A percentile compares a stretch with the other conserved stretches of the same genome.
Evolutionary conservation across 768 basidiomycete genomes (phyloP).

Genomic region (Naganishia onofrii): DNA sequence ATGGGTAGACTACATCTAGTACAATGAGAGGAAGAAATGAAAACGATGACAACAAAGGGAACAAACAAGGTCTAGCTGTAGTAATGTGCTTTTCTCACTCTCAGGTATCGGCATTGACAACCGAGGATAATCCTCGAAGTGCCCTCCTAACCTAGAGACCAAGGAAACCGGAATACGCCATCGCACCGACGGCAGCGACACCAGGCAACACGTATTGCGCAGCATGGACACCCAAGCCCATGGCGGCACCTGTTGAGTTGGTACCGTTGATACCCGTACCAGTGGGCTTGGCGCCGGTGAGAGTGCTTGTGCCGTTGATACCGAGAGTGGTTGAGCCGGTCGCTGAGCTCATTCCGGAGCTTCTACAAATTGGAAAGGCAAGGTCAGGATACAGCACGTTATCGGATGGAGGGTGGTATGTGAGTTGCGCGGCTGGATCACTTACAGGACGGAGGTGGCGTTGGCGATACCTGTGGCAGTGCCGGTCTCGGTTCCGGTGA

Average conservation of each 20-base stretch:
- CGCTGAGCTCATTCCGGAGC: neutral
- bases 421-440: no score
- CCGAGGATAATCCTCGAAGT: no score
- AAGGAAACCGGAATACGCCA: slow-evolving; percentile 10
- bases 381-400: no score
- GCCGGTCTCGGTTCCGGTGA: no score
- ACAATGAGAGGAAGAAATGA: no score
- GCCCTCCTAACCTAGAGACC: neutral
- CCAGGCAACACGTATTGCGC: slow-evolving; percentile 1
- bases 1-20: no score
- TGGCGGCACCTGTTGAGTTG: neutral
- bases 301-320: neutral
- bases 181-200: slow-evolving; percentile 9
- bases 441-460: neutral
- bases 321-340: neutral
- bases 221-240: slow-evolving; percentile 4
- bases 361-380: neutral
- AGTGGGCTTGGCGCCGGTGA: neutral
- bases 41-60: no score
- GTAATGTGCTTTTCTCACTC: no score
- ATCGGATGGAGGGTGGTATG: no score
- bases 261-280: neutral
- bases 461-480: no score
- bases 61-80: no score
- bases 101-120: no score